These are phyloP conservation scores for Cochlearia excelsa DNA, from an alignment of 345 rosid species.

Conservation along the genomic window DNA sequence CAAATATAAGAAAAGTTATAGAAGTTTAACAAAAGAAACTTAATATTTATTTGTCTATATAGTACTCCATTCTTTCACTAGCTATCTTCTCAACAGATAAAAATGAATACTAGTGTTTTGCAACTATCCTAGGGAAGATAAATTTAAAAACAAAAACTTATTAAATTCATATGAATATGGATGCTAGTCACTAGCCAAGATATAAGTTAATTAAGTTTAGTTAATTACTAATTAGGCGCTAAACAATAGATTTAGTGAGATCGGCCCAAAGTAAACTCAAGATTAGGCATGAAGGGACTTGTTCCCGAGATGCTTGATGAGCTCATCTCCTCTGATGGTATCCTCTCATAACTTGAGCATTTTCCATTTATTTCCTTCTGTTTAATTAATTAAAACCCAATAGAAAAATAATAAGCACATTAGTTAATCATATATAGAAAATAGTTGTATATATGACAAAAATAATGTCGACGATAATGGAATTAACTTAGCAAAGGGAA, in stretches of 20 bases:
- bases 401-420: too few species aligned
- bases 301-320: slow-evolving; percentile 70
- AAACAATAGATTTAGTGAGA: slow-evolving; percentile 49
- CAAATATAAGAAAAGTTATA: too few species aligned
- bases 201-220: slow-evolving; percentile 25
- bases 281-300: slow-evolving; percentile 84
- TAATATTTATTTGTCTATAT: slow-evolving; percentile 22
- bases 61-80: slow-evolving; percentile 54
- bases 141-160: neutral
- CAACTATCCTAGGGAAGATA: too few species aligned
- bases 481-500: too few species aligned
- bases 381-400: neutral
- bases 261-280: slow-evolving; percentile 94
- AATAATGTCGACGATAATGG: too few species aligned
- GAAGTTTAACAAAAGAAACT: slow-evolving; percentile 15
- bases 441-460: too few species aligned
- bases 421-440: too few species aligned
- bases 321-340: slow-evolving; percentile 60
- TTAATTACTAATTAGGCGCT: slow-evolving; percentile 24
- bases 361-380: slow-evolving; percentile 72
- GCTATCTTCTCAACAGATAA: slow-evolving; percentile 39
- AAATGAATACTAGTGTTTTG: slow-evolving; percentile 24
- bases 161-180: slow-evolving; percentile 27
- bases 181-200: slow-evolving; percentile 27
- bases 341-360: slow-evolving; percentile 71